phyloP scores from a whole-genome alignment of 2,329 filamentous ascomycete species.

The Seiridium cupressi region DNA sequence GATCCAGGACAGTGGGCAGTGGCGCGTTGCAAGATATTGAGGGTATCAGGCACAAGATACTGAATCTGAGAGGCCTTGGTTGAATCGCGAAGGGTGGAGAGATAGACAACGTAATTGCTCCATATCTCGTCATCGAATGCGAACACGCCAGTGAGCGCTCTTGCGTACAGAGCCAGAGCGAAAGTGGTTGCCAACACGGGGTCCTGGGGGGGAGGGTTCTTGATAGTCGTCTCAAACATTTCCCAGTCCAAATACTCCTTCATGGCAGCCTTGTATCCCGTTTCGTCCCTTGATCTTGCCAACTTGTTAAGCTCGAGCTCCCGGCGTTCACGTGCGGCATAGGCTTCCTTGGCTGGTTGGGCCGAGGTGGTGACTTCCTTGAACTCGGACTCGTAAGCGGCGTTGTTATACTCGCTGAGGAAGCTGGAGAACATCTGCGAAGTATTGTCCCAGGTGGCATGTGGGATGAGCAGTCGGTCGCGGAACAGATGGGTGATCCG shows the following conservation, averaged over 20 bases:
- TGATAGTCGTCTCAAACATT: conserved; percentile 56
- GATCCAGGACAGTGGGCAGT: conserved; percentile 93
- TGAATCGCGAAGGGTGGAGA: conserved; percentile 52
- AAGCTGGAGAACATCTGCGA: conserved; percentile 74
- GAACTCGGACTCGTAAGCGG: conserved; percentile 75
- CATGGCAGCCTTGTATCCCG: conserved; percentile 51
- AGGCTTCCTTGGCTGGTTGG: conserved; percentile 61
- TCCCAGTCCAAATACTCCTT: conserved; percentile 85
- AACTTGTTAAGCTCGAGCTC: conserved; percentile 66
- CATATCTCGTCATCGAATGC: conserved; percentile 73
- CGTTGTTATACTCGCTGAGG: conserved; percentile 66
- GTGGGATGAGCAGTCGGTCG: conserved; percentile 69
- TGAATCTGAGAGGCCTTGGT: conserved; percentile 34
- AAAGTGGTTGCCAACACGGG: conserved; percentile 46
- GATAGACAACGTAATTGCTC: conserved; percentile 79
- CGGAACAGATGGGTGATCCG: conserved; percentile 69
- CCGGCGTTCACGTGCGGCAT: conserved; percentile 63
- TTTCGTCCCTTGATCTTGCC: conserved; percentile 51
- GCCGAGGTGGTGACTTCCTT: conserved; percentile 63
- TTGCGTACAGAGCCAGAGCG: conserved; percentile 70
- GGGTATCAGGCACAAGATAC: conserved; percentile 44
- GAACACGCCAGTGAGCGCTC: conserved; percentile 69
- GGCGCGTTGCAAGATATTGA: conserved; percentile 76
- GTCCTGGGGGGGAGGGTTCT: conserved; percentile 39
- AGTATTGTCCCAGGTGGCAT: conserved; percentile 72